Evolutionary conservation across 2,329 filamentous ascomycete species (phyloP).

Genomic region (Trichoderma atroviride): DNA sequence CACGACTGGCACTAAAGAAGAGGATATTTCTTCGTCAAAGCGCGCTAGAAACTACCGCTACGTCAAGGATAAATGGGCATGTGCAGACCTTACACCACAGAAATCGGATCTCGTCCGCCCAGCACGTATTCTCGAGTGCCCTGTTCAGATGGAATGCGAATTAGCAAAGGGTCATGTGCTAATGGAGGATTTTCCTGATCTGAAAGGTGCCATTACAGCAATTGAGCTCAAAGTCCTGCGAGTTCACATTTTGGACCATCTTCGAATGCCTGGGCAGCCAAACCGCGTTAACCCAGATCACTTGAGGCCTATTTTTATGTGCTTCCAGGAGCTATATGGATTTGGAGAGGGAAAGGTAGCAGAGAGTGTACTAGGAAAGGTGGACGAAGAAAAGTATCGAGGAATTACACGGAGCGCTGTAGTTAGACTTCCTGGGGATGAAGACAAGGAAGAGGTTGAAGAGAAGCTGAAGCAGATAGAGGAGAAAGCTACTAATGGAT

Average conservation of each 20-base stretch:
- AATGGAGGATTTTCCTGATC: conserved; percentile 38
- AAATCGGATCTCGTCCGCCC: conserved; percentile 41
- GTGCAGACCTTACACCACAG: conserved; percentile 40
- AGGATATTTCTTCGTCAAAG: conserved; percentile 36
- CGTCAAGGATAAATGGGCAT: conserved; percentile 45
- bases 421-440: too few species aligned
- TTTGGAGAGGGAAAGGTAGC: too few species aligned
- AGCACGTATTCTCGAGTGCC: conserved; percentile 43
- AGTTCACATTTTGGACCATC: conserved; percentile 38
- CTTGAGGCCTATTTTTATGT: conserved; percentile 50
- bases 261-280: conserved; percentile 41
- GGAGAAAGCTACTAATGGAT: too few species aligned
- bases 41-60: conserved; percentile 39
- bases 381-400: too few species aligned
- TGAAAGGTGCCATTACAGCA: conserved; percentile 36
- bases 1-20: conserved; percentile 40
- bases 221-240: conserved; percentile 44
- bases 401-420: too few species aligned
- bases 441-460: too few species aligned
- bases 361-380: too few species aligned
- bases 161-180: conserved; percentile 39
- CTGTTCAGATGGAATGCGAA: conserved; percentile 48
- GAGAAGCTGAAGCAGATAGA: too few species aligned
- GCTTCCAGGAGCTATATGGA: conserved; percentile 49
- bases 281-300: conserved; percentile 48